Conservation (phyloP, 805 yeast species). For the Monosporozyma aerobia region DNA sequence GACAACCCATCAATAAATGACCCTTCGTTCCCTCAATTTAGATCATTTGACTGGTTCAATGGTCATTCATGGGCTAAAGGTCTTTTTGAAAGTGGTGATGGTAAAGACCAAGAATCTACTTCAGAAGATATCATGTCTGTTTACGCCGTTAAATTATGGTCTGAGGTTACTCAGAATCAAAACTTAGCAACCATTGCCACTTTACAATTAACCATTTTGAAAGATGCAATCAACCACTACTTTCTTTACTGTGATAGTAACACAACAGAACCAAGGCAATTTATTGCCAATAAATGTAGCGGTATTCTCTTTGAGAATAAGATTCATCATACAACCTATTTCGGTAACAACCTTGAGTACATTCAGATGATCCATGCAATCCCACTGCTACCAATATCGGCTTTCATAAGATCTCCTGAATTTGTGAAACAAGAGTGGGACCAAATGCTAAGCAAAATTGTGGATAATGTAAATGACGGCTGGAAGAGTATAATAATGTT, state of each 20-base stretch:
- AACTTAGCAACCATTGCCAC: constrained; percentile 47
- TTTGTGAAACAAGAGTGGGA: constrained; percentile 62
- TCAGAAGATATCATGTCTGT: constrained; percentile 69
- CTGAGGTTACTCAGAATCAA: constrained; percentile 42
- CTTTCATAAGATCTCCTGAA: constrained; percentile 43
- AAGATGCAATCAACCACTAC: constrained; percentile 43
- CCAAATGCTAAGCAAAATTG: constrained; percentile 36
- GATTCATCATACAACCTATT: constrained; percentile 63
- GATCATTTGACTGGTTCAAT: constrained; percentile 66
- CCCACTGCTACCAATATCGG: constrained; percentile 59
- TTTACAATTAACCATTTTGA: constrained; percentile 53
- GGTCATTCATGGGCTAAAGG: constrained; percentile 82
- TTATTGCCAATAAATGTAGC: constrained; percentile 55
- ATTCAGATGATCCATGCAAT: constrained; percentile 74
- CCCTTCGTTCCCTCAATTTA: constrained; percentile 50
- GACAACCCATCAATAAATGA: constrained; percentile 52
- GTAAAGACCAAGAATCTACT: constrained; percentile 66
- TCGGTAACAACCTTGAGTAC: constrained; percentile 63
- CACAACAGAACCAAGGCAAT: constrained; percentile 44
- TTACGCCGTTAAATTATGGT: constrained; percentile 62
- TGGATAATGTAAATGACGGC: constrained; percentile 47
- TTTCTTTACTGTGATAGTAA: constrained; percentile 48
- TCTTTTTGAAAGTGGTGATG: constrained; percentile 59
- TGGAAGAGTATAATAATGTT: constrained; percentile 69
- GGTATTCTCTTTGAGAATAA: constrained; percentile 71